phyloP scores from a whole-genome alignment of 2,329 filamentous ascomycete genomes.

The Neofusicoccum sp. region DNA sequence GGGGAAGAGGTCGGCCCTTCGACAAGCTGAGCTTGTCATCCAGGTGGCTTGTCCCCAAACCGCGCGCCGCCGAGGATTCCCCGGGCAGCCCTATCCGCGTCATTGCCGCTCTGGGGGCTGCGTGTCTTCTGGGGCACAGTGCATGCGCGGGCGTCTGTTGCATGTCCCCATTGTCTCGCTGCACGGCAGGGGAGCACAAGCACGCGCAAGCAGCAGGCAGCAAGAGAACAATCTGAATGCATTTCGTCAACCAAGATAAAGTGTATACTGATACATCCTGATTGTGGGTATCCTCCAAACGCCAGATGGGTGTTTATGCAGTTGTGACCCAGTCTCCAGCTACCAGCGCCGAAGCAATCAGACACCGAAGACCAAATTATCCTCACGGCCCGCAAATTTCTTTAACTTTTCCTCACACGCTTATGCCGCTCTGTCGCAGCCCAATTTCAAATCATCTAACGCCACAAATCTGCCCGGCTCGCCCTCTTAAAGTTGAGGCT shows the following conservation, averaged over 20 bases:
- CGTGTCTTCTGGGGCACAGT: no score
- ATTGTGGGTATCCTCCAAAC: constrained; percentile 18
- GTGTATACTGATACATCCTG: constrained; percentile 12
- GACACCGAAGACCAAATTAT: background rate
- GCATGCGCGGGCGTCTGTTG: no score
- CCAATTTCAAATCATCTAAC: constrained; percentile 2
- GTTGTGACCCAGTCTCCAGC: constrained; percentile 14
- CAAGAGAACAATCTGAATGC: no score
- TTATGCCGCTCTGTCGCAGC: background rate
- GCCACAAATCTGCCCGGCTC: constrained; percentile 18
- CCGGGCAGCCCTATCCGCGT: background rate
- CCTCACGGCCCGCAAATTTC: background rate
- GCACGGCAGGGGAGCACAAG: no score
- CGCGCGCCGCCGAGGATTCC: background rate
- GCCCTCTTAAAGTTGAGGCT: constrained; percentile 9
- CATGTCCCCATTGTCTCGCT: no score
- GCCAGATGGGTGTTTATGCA: constrained; percentile 15
- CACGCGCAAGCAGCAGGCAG: no score
- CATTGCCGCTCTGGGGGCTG: background rate
- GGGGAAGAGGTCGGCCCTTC: background rate
- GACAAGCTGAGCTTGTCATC: constrained; percentile 14
- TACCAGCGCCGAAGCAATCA: constrained; percentile 18
- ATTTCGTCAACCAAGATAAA: background rate
- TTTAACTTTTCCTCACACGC: background rate
- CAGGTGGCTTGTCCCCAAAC: background rate